Base-by-base conservation (phyloP, 345 rosid species). In the Ailanthus altissimus region DNA sequence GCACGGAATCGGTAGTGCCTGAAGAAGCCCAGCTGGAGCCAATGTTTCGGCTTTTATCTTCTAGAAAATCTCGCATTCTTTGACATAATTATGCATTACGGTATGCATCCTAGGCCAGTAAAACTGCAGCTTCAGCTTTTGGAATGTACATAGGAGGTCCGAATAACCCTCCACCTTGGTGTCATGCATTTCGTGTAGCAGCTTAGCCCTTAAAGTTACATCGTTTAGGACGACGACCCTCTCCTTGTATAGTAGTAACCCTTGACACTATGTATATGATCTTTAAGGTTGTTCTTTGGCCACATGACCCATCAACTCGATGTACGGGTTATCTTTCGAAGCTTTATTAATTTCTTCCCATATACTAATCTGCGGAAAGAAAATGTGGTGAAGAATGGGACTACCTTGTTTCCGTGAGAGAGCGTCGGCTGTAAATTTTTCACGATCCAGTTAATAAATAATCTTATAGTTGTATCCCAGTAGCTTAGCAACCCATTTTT, bases 191-290 rank as follows among this genome's bases (percentile, higher is more conserved):
- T n/a, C n/a, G n/a, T 0, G 54, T 50, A 50, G 11, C 1, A 50
- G 54, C 16, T 50, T 50, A 14, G 54, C 54, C 16, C 54, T 5
- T 50, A 50, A 50, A 2, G 5, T 13, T 18, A 54, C 54, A 42
- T 68, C 72, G n/a, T n/a, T 43, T 3, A 0, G 46, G 14, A 70
- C 47, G 5, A 70, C 12, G 25, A 53, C 61, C 74, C 45, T 53
- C 16, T 46, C 74, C 51, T 53, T 71, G 63, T 51, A 53, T 71
- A 53, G 46, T 71, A 71, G 18, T 53, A 71, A n/a, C 23, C 74
- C 49, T 53, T 71, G 23, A 53, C 21, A 1, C 49, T 62, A 53
- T 20, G 25, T 53, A 71, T 71, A 53, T 51, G 61, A 28, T 51
- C 74, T 58, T 45, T 20, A 36, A 57, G 53, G 76, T 73, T 73